Conservation (phyloP, 805 yeast species). For the Candida glaebosa region DNA sequence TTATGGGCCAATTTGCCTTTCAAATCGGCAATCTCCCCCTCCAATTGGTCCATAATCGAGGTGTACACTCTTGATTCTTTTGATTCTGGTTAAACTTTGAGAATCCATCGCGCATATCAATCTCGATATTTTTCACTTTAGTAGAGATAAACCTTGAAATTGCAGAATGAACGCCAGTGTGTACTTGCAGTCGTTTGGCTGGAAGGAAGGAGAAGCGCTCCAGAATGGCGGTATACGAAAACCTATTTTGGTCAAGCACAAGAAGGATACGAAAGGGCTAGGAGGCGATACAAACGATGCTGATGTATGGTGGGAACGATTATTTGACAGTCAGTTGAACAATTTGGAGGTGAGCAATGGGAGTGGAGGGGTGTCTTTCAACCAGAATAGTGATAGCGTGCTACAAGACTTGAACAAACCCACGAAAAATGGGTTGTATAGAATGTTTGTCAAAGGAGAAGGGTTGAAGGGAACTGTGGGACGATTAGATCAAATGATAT, state of each 20-base stretch:
- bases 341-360: conserved; percentile 55
- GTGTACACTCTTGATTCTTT: no score
- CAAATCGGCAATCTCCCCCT: conserved; percentile 9
- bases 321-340: conserved; percentile 91
- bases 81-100: not conserved
- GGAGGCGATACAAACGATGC: conserved; percentile 77
- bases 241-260: conserved; percentile 87
- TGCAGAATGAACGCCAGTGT: conserved; percentile 64
- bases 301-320: conserved; percentile 95
- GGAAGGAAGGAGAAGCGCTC: conserved; percentile 90
- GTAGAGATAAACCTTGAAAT: not conserved
- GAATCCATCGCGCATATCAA: not conserved
- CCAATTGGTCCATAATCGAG: conserved; percentile 4
- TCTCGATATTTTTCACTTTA: not conserved
- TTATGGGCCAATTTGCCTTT: conserved; percentile 7
- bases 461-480: conserved; percentile 76
- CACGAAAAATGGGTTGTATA: conserved; percentile 65
- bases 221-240: conserved; percentile 74
- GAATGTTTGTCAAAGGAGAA: conserved; percentile 85
- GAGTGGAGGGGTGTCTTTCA: conserved; percentile 41
- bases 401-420: conserved; percentile 47
- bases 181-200: conserved; percentile 77
- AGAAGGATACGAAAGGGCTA: conserved; percentile 85
- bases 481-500: conserved; percentile 20
- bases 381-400: conserved; percentile 46